These are phyloP conservation scores for Wickerhamia fluorescens DNA, from an alignment of 805 yeast genomes.

Conservation along the genomic window DNA sequence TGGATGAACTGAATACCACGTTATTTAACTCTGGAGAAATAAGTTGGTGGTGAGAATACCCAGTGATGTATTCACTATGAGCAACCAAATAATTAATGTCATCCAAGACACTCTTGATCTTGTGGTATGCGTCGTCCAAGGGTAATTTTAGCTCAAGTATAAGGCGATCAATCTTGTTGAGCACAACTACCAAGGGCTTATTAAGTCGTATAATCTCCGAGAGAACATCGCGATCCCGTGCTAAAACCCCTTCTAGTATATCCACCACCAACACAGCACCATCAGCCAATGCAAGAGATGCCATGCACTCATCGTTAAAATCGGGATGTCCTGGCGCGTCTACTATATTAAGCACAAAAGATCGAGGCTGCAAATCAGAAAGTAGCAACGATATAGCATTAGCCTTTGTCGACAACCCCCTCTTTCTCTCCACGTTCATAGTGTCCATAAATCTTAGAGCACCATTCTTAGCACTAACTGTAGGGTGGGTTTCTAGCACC, in stretches of 20 bases:
- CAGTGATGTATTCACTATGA: slow-evolving; percentile 19
- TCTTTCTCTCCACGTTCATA: slow-evolving; percentile 56
- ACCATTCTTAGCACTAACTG: slow-evolving; percentile 22
- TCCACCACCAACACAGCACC: slow-evolving; percentile 71
- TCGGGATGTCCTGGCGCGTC: slow-evolving; percentile 94
- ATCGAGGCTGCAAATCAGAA: slow-evolving; percentile 42
- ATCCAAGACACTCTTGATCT: slow-evolving; percentile 53
- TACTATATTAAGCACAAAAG: slow-evolving; percentile 53
- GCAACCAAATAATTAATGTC: slow-evolving; percentile 53
- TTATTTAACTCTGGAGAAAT: slow-evolving; percentile 61
- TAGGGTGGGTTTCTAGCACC: slow-evolving; percentile 55
- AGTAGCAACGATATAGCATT: slow-evolving; percentile 57
- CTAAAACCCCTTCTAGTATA: slow-evolving; percentile 72
- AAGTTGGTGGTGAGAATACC: slow-evolving; percentile 19
- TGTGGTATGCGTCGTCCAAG: slow-evolving; percentile 64
- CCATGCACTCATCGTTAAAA: slow-evolving; percentile 68
- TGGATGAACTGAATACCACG: slow-evolving; percentile 69
- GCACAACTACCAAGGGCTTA: slow-evolving; percentile 49
- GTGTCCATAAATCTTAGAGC: slow-evolving; percentile 66
- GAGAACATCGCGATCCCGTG: slow-evolving; percentile 44
- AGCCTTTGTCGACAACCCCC: slow-evolving; percentile 64
- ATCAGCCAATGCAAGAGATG: slow-evolving; percentile 55
- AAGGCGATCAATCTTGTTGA: slow-evolving; percentile 84
- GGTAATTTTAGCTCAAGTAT: slow-evolving; percentile 73
- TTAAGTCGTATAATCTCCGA: slow-evolving; percentile 44